Conservation (phyloP, 2,329 filamentous ascomycete species). For the Nigrograna mackinnonii region DNA sequence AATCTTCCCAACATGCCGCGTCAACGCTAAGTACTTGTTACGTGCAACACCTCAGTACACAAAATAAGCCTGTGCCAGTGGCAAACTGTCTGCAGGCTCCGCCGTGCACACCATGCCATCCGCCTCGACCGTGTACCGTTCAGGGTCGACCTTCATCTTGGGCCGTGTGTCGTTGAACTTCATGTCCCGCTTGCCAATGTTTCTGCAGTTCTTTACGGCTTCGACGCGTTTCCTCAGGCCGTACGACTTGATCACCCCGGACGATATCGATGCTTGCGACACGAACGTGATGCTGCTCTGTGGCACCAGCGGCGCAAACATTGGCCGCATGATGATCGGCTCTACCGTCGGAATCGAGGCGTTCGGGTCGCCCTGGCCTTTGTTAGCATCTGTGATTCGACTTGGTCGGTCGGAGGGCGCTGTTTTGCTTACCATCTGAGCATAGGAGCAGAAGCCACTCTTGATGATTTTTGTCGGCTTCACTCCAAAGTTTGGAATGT, state of each 20-base stretch:
- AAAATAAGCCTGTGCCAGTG: slow-evolving; percentile 77
- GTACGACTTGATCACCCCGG: slow-evolving; percentile 71
- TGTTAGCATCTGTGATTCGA: slow-evolving; percentile 6
- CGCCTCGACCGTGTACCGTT: slow-evolving; percentile 85
- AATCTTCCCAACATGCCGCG: no score
- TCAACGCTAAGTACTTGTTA: no score
- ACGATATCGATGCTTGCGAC: slow-evolving; percentile 69
- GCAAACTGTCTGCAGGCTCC: slow-evolving; percentile 71
- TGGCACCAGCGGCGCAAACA: slow-evolving; percentile 80
- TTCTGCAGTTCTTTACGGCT: slow-evolving; percentile 75
- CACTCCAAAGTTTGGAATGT: slow-evolving; percentile 80
- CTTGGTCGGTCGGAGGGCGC: neutral
- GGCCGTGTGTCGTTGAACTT: slow-evolving; percentile 84
- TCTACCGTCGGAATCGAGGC: slow-evolving; percentile 79
- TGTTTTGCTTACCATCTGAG: slow-evolving; percentile 74
- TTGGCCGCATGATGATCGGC: slow-evolving; percentile 79
- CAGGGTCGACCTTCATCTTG: slow-evolving; percentile 87
- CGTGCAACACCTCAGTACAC: slow-evolving; percentile 60
- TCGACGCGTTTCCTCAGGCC: slow-evolving; percentile 78
- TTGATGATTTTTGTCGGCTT: slow-evolving; percentile 85
- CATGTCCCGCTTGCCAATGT: slow-evolving; percentile 83
- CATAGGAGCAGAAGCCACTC: slow-evolving; percentile 80
- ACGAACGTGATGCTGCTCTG: slow-evolving; percentile 81
- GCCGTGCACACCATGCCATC: slow-evolving; percentile 76
- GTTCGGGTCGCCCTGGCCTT: slow-evolving; percentile 53